Evolutionary conservation across 208 protist genomes (phyloP), one percentile per base, ranked within the genome.

Genomic region (Angomonas deanei): DNA sequence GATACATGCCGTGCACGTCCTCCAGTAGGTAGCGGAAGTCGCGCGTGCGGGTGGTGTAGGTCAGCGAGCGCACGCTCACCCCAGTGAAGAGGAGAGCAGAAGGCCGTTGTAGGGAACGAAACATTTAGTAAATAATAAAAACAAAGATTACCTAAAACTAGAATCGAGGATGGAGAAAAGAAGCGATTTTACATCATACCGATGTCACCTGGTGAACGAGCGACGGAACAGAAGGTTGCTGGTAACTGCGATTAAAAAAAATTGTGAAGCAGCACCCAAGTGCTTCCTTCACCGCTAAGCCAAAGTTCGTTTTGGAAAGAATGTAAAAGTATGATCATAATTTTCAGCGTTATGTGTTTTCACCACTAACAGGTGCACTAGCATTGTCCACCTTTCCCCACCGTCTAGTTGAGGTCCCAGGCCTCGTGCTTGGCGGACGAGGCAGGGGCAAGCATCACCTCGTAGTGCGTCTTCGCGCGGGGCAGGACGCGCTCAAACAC

Each of bases 1-100:
- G 32, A 47, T 89, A 88, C 71, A 95, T 83, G 58, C 90, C 33
- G 49, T 90, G 84, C 8, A 97, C 88, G 34, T 94, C 86, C 60
- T 93, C 78, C 55, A 83, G 74, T 15, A 93, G 65, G 66, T 95
- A 97, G 61, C 80, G 70, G 46, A 73, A 39, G 42, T 91, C 84
- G 48, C 76, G 71, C 1, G 50, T 70, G 50, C 78, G 80, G 17
- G 81, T 75, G 5, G 60, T 70, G 60, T 82, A 91, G 34, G 64
- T 64, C 34, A 88, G 68, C 17, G 52, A 48, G 36, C 81, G 84
- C 21, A 8, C 55, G 19, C 49, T 1, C 38, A 58, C 33, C 47
- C 32, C 63, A 6, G 31, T 57, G 30, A 39, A 49, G 6, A 54
- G 52, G 2, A 46, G 33, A 15, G 36, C 36, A 23, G 67, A 42